A percentile compares a stretch with the other conserved stretches of the same genome.
Conservation (phyloP, 2,329 filamentous ascomycete species). For the Ceratocystis destructans region DNA sequence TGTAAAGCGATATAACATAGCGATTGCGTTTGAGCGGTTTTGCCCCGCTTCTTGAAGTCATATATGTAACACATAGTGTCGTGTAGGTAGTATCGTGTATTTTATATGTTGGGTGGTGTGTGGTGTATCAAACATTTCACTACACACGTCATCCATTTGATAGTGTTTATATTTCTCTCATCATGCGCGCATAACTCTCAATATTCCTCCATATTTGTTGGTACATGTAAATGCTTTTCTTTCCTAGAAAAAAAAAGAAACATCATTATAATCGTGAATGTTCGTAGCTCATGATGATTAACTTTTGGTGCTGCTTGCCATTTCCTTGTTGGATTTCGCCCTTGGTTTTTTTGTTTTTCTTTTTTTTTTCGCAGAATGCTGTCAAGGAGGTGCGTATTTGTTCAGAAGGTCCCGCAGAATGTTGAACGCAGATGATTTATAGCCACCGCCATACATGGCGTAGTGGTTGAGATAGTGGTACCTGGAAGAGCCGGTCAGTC, state of each 20-base stretch:
- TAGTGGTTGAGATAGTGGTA: conserved; percentile 88
- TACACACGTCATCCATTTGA: too few species aligned
- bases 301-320: background rate
- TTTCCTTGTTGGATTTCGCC: background rate
- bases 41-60: background rate
- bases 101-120: too few species aligned
- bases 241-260: background rate
- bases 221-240: background rate
- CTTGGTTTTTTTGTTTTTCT: background rate
- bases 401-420: conserved; percentile 63
- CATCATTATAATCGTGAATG: conserved; percentile 10
- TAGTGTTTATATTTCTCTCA: too few species aligned
- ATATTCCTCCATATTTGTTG: background rate
- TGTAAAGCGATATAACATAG: background rate
- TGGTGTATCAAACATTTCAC: too few species aligned
- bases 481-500: conserved; percentile 29
- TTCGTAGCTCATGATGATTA: conserved; percentile 12
- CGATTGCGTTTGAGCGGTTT: background rate
- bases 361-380: background rate
- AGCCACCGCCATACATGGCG: conserved; percentile 70
- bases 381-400: conserved; percentile 47
- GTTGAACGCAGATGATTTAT: conserved; percentile 58
- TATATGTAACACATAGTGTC: background rate
- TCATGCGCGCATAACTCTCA: background rate
- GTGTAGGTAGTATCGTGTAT: too few species aligned